Evolutionary conservation across 345 rosid species (phyloP).

Genomic region (Carallia brachiata): DNA sequence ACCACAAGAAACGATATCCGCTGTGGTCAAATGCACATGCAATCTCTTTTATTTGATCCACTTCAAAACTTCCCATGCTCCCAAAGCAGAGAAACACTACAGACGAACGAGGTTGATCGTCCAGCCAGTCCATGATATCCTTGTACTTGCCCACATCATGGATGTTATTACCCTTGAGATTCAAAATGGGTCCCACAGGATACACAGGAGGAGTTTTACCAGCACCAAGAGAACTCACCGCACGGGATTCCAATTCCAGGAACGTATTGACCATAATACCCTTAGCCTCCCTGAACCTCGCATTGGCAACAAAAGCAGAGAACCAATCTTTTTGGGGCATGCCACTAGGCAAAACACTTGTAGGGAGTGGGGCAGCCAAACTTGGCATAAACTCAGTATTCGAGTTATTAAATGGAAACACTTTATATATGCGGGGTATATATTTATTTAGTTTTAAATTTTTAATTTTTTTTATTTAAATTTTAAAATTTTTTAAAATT

Average conservation of each 20-base stretch:
- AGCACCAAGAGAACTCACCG: background rate
- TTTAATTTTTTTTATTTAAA: too few relatives aligned
- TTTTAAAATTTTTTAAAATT: too few relatives aligned
- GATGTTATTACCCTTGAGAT: background rate
- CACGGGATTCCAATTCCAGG: constrained; percentile 13
- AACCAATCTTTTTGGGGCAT: background rate
- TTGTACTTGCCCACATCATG: background rate
- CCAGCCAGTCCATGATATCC: constrained; percentile 8
- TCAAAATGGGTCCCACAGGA: background rate
- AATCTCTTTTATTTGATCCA: background rate
- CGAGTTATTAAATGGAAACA: constrained; percentile 27
- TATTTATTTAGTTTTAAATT: too few relatives aligned
- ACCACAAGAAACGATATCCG: constrained; percentile 10
- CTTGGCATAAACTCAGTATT: constrained; percentile 35
- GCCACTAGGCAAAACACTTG: constrained; percentile 28
- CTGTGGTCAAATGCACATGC: background rate
- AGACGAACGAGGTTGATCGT: constrained; percentile 1
- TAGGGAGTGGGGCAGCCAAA: constrained; percentile 37
- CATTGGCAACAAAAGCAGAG: accelerated
- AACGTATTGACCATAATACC: constrained; percentile 21
- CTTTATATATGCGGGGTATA: too few relatives aligned
- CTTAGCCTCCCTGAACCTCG: background rate
- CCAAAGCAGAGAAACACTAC: constrained; percentile 18
- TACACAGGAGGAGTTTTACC: constrained; percentile 9
- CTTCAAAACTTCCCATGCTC: constrained; percentile 1